Conservation (phyloP, 495 filamentous ascomycete species). For the Podospora appendiculata region DNA sequence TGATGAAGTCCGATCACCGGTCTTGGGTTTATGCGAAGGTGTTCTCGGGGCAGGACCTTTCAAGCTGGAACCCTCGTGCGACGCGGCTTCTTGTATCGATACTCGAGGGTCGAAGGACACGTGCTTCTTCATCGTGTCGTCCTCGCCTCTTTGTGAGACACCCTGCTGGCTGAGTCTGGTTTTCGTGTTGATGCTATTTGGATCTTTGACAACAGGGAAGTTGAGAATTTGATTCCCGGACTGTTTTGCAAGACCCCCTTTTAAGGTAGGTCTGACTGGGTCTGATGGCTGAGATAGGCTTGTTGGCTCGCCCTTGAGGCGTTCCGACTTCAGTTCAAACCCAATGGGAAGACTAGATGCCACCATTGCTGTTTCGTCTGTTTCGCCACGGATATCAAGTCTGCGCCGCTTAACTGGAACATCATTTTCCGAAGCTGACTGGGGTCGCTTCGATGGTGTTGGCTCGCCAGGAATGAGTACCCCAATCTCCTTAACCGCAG, state of each 20-base stretch:
- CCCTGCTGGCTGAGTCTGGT: conserved; percentile 62
- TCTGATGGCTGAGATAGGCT: conserved; percentile 10
- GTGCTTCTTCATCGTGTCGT: conserved; percentile 27
- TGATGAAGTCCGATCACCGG: background rate
- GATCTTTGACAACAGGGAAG: conserved; percentile 76
- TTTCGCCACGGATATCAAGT: background rate
- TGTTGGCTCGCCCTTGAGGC: background rate
- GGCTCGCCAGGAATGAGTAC: background rate
- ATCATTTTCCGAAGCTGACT: background rate
- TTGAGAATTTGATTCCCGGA: conserved; percentile 36
- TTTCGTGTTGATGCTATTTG: conserved; percentile 56
- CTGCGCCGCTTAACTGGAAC: conserved; percentile 3
- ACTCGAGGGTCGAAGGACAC: conserved; percentile 26
- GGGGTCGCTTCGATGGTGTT: conserved; percentile 2
- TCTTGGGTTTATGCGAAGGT: background rate
- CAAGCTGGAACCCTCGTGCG: background rate
- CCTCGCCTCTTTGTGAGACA: conserved; percentile 27
- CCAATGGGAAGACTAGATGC: no score
- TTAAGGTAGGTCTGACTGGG: conserved; percentile 5
- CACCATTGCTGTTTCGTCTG: no score
- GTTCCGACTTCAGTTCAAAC: background rate
- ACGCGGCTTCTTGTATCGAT: conserved; percentile 7
- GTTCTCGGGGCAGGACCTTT: background rate
- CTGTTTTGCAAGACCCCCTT: conserved; percentile 13
- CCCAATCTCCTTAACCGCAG: background rate